Base-by-base conservation (phyloP, 345 rosid species). In the Euclidium syriacum region DNA sequence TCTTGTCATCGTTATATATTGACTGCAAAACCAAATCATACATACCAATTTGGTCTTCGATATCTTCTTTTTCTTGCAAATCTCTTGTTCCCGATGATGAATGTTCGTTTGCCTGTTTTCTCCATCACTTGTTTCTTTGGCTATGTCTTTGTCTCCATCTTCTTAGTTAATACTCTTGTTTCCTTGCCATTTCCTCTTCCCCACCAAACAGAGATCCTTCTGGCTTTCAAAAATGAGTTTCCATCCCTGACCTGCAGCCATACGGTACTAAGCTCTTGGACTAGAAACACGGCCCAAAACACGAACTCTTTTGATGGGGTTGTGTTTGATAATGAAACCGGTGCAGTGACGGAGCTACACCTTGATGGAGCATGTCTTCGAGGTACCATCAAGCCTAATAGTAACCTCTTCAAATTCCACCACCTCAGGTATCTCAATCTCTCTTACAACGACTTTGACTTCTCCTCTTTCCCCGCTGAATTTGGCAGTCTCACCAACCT, bases 171-270 rank as follows among this genome's bases (percentile, higher is more conserved):
- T 10, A 51, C 55, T 50, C 23, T 27, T 27, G 32, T 27, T 27
- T 27, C 32, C 7, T 27, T 50, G 11, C 46, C 11, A 3, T 51
- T 17, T 9, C 58, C 58, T 3, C 58, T 15, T 32, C 41, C 42
- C 4, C 44, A 54, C 44, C 60, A 54, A 36, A 6, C 22, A 2
- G 60, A 54, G 8, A 36, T 35, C 32, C 60, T 54, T 23, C 0
- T 54, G 20, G 60, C 44, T 22, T 36, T 54, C 12, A 54, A 36
- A n/a, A 36, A 35, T n/a, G 59, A 52, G 27, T 11, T 52, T 33
- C 27, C 58, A 52, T 32, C 41, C 20, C 19, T 20, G 7, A 12
- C 12, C 42, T 38, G 42, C 30, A 30, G 24, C 51, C 52, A 6
- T 11, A 11, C 12, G 27, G 52, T 2, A 12, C 17, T 47, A 47